Evolutionary conservation across 805 yeast species (phyloP).

Genomic region (Scheffersomyces coipomensis): DNA sequence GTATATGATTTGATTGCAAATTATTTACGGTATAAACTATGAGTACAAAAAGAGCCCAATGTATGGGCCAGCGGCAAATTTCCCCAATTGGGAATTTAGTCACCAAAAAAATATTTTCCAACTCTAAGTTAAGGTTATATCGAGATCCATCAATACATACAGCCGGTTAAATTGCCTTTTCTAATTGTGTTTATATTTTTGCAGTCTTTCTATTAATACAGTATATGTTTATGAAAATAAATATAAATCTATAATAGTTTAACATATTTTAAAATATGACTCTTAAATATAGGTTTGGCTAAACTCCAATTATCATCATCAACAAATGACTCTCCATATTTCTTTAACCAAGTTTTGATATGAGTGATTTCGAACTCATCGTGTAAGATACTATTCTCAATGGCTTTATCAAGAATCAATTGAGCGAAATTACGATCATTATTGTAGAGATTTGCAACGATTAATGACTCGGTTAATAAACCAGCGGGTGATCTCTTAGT

Average conservation of each 20-base stretch:
- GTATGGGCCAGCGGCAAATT: too few species aligned
- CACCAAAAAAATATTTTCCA: too few species aligned
- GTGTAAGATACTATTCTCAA: constrained; percentile 21
- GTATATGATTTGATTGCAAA: too few species aligned
- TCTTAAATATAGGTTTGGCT: constrained; percentile 32
- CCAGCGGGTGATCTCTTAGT: constrained; percentile 41
- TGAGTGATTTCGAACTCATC: constrained; percentile 40
- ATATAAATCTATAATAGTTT: constrained; percentile 6
- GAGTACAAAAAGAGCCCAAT: too few species aligned
- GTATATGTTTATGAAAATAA: too few species aligned
- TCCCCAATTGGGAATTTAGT: too few species aligned
- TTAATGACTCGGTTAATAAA: constrained; percentile 44
- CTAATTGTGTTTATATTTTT: too few species aligned
- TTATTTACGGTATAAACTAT: too few species aligned
- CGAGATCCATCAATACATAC: background rate
- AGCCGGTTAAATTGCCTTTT: too few species aligned
- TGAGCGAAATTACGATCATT: constrained; percentile 56
- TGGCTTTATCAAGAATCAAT: constrained; percentile 48
- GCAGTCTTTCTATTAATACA: too few species aligned
- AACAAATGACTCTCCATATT: constrained; percentile 49
- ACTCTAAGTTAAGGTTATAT: too few species aligned
- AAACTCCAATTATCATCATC: constrained; percentile 38
- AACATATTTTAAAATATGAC: constrained; percentile 11
- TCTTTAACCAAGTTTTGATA: constrained; percentile 44
- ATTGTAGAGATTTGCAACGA: constrained; percentile 41